Evolutionary conservation across 2,329 filamentous ascomycete genomes (phyloP), one percentile per base, ranked within the genome.

Genomic region (Trichoderma simmonsii): DNA sequence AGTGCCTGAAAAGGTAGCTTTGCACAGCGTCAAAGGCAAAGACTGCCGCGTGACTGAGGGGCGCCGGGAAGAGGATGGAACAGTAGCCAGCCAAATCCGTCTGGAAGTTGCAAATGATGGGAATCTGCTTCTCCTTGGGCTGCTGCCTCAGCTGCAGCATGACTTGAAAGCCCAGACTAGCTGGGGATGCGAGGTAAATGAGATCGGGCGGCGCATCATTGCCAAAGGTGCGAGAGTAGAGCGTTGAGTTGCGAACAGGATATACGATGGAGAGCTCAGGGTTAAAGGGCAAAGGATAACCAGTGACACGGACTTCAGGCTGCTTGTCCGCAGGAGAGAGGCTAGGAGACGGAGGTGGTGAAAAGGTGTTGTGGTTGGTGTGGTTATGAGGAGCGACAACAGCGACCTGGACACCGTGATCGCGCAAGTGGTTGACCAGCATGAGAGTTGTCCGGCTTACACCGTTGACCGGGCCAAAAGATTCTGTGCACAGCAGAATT

Each of bases 401-500:
- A 9, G 89, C 89, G 64, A 93, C 87, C 21, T 89, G 85, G 12
- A 87, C 90, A 24, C 89, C 90, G 75, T 92, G 83, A n/a, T 82
- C 82, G 71, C 89, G 86, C 24, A 93, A 83, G 75, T 92, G 91
- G 77, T 89, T 88, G 69, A 93, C 88, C 66, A 93, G 85, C 83
- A 90, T 92, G 75, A 90, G 83, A 0, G 91, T 93, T 5, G 91
- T 93, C 73, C 90, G 86, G 76, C 89, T 91, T 60, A 93, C 91
- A n/a, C 91, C 91, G 77, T 93, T 93, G 78, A 93, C 89, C 0
- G 91, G 91, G 3, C 90, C 91, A 72, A 92, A 90, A 0, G 90
- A 92, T 78, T 93, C 91, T 15, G 90, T 92, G 73, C 90, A 91
- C 8, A 93, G 85, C 8, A 93, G 81, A 73, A 93, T 85, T 73